Base-by-base conservation (phyloP, 2,329 filamentous ascomycete species). In the Thielaviopsis cerberus region DNA sequence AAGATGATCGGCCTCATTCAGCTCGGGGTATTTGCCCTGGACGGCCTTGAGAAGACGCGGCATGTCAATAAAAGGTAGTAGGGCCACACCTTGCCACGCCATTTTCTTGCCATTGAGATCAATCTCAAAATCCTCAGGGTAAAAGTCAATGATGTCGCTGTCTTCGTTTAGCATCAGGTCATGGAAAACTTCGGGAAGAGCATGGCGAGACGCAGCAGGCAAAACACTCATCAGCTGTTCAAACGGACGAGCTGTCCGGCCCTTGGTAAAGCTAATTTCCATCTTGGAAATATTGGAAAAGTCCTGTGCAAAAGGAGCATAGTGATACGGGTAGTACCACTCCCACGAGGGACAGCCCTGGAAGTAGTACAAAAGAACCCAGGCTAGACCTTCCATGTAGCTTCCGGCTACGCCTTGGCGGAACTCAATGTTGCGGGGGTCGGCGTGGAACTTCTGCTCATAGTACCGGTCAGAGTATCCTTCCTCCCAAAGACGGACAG, bases 301-400 rank as follows among this genome's bases (percentile, higher is more conserved):
- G 69, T 98, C 92, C 56, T 89, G 86, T 1, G 92, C 92, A 68
- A 98, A 98, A 3, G 94, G 92, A 1, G 92, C 94, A 68, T 98
- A 98, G 68, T 98, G 92, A 67, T 97, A 94, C 0, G 92, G 92
- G 67, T 96, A 98, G 69, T 92, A 98, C 92, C 92, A 98, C 56
- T 91, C 94, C 92, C 94, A 98, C 0, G 89, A 96, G 23, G 92
- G 89, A 65, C 92, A 98, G 25, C 92, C 92, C 70, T 98, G 92
- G 70, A 96, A 95, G 69, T 98, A 98, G 71, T 98, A 98, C 37
- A 90, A 76, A 55, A 98, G 74, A 45, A 98, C 92, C 92, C 94
- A 98, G 23, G 86, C 86, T 10, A 98, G 78, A 37, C 92, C 92
- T 73, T 97, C 89, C 13, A 91, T 89, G 68, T 98, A 98, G n/a